phyloP scores from a whole-genome alignment of 139 green algal species.

The Micractinium conductrix region DNA sequence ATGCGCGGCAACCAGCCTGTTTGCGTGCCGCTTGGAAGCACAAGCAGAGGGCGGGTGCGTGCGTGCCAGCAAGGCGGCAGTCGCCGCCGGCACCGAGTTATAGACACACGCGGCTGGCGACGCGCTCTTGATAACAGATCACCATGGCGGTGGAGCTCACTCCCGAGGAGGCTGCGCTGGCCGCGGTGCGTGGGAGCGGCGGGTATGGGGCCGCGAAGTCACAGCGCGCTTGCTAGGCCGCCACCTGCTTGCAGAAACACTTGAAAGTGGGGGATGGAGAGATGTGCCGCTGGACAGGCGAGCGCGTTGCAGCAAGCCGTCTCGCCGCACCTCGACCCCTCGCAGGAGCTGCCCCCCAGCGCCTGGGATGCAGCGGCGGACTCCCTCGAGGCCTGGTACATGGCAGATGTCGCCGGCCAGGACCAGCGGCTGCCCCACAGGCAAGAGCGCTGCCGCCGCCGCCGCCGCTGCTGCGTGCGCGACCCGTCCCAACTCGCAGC shows the following conservation, averaged over 20 bases:
- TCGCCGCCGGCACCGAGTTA: too few species aligned
- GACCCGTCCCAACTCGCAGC: too few species aligned
- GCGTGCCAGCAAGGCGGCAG: too few species aligned
- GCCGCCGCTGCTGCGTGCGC: background rate
- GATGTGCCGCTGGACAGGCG: too few species aligned
- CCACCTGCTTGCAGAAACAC: background rate
- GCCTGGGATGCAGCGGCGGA: background rate
- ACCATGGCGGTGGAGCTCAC: constrained; percentile 4
- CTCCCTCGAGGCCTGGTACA: constrained; percentile 88
- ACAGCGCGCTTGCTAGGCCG: background rate
- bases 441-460: constrained; percentile 9
- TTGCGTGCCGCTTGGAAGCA: too few species aligned
- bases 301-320: background rate
- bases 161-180: constrained; percentile 3
- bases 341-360: constrained; percentile 26
- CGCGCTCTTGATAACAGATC: too few species aligned
- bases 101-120: too few species aligned
- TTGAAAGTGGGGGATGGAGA: too few species aligned
- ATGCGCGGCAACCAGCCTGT: too few species aligned
- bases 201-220: background rate
- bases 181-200: background rate
- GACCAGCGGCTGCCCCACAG: constrained; percentile 84
- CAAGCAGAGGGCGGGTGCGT: too few species aligned
- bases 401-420: constrained; percentile 71
- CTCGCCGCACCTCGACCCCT: background rate